Evolutionary conservation across 1,139 yeast genomes (phyloP).

Genomic region (Lodderomyces oxycetoniae): DNA sequence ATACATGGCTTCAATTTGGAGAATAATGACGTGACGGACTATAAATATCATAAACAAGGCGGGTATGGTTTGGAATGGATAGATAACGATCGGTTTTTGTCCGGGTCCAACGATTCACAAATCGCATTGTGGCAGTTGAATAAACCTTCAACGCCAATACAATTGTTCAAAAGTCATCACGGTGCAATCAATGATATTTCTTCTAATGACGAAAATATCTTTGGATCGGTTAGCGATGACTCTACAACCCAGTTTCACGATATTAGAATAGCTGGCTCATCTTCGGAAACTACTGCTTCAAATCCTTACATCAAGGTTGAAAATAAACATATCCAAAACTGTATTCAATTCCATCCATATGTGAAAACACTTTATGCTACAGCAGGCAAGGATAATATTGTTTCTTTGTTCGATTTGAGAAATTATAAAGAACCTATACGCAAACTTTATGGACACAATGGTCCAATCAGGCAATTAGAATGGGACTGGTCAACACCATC

Average conservation of each 20-base stretch:
- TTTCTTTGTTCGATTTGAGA: conserved; percentile 49
- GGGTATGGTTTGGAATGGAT: conserved; percentile 74
- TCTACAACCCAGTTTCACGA: conserved; percentile 65
- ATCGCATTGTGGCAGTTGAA: conserved; percentile 67
- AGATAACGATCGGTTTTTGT: conserved; percentile 43
- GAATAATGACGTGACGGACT: conserved; percentile 27
- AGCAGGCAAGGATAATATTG: conserved; percentile 50
- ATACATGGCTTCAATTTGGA: conserved; percentile 39
- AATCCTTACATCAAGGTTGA: conserved; percentile 42
- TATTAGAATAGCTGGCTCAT: conserved; percentile 32
- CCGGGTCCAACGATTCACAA: conserved; percentile 64
- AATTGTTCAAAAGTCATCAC: conserved; percentile 41
- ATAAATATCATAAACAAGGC: conserved; percentile 58
- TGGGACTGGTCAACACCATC: conserved; percentile 39
- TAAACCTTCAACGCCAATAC: conserved; percentile 40
- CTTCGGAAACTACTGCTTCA: conserved; percentile 18
- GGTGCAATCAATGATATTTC: conserved; percentile 55
- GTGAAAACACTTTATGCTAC: conserved; percentile 44
- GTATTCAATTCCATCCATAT: conserved; percentile 47
- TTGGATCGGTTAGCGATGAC: conserved; percentile 76
- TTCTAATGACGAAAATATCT: conserved; percentile 47
- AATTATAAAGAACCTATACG: conserved; percentile 44
- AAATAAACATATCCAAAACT: conserved; percentile 43
- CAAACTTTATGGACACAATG: conserved; percentile 48
- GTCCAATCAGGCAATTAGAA: conserved; percentile 33